phyloP scores from a whole-genome alignment of 257 asterid genomes.

The Solanum ahanhuiri region DNA sequence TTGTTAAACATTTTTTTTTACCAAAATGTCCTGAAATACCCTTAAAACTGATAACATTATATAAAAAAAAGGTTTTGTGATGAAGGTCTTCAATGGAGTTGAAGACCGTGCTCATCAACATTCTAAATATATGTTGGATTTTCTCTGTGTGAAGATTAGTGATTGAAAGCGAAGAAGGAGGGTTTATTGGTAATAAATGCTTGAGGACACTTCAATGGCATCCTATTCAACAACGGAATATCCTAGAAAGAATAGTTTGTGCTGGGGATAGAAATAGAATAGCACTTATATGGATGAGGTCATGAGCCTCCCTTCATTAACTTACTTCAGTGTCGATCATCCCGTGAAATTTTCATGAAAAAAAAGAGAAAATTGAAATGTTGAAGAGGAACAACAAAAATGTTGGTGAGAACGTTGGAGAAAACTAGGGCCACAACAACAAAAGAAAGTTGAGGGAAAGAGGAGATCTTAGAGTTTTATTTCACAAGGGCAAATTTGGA shows the following conservation, averaged over 20 bases:
- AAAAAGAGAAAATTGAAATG: no score
- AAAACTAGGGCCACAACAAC: no score
- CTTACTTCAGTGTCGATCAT: no score
- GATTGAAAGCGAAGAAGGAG: neutral
- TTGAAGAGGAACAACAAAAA: no score
- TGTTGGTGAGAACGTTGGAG: no score
- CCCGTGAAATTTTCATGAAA: no score
- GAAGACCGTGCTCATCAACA: slow-evolving; percentile 26
- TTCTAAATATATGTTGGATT: neutral
- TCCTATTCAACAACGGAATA: neutral
- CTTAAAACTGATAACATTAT: no score
- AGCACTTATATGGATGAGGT: neutral
- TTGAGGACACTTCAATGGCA: neutral
- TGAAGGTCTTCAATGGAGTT: slow-evolving; percentile 16
- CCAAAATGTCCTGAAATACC: no score
- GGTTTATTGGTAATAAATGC: neutral
- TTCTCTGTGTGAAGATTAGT: neutral
- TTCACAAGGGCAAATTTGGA: no score
- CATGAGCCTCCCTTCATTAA: neutral
- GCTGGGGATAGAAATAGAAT: neutral
- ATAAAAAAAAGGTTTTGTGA: slow-evolving; percentile 15
- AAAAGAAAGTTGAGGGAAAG: no score
- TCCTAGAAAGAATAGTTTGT: neutral
- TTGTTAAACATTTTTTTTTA: no score
- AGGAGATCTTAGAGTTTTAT: no score